Evolutionary conservation across 768 basidiomycete genomes (phyloP).

Genomic region (Chalciporus pseudorubinellus): DNA sequence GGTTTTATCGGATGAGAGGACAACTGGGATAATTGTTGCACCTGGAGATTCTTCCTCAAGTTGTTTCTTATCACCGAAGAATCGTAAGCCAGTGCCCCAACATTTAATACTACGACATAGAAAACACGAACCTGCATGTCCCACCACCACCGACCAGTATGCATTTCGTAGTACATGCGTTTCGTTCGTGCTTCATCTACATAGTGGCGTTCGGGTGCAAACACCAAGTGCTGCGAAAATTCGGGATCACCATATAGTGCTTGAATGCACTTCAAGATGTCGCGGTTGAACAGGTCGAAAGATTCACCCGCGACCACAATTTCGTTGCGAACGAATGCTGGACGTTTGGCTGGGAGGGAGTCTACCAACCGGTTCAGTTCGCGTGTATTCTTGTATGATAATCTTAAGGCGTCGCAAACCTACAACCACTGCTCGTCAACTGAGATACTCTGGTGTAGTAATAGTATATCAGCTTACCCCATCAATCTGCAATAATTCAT

Average conservation of each 20-base stretch:
- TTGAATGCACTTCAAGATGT: too few relatives aligned
- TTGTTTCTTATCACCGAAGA: constrained; percentile 1
- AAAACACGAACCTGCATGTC: constrained; percentile 37
- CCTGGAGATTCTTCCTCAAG: constrained; percentile 13
- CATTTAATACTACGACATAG: too few relatives aligned
- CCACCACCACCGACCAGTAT: constrained; percentile 56
- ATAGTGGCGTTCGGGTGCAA: constrained; percentile 40
- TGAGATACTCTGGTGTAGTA: background rate
- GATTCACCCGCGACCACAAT: constrained; percentile 14
- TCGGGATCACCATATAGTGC: too few relatives aligned
- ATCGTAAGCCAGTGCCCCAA: background rate
- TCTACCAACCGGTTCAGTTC: constrained; percentile 30
- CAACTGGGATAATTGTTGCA: constrained; percentile 6
- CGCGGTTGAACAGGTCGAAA: too few relatives aligned
- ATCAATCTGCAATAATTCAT: constrained; percentile 35
- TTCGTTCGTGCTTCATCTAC: constrained; percentile 23
- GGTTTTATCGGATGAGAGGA: background rate
- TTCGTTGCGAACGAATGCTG: background rate
- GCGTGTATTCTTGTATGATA: constrained; percentile 10
- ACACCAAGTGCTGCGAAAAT: constrained; percentile 29
- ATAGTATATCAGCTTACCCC: background rate
- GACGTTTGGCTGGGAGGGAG: constrained; percentile 10
- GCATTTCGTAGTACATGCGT: constrained; percentile 40
- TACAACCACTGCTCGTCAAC: background rate
- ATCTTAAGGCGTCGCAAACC: constrained; percentile 5